Conservation (phyloP, 2,329 filamentous ascomycete genomes). For the Cercospora sp. region DNA sequence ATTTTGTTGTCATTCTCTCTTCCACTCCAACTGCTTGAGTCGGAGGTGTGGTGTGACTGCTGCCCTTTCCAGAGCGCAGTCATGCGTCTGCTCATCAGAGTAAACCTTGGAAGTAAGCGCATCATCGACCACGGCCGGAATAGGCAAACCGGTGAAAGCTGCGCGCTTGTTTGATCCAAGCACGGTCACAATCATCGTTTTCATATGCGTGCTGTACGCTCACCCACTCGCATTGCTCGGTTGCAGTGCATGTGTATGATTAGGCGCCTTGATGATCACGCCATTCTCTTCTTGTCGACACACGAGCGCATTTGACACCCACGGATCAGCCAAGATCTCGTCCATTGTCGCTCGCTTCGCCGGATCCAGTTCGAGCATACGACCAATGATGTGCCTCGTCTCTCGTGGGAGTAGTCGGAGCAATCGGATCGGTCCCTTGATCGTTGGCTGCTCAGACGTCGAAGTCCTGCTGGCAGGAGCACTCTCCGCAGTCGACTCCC, state of each 20-base stretch:
- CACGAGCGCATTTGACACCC: slow-evolving; percentile 82
- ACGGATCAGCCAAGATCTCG: slow-evolving; percentile 83
- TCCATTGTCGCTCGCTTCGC: slow-evolving; percentile 78
- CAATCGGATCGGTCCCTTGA: slow-evolving; percentile 89
- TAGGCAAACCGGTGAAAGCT: not conserved
- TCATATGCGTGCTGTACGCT: slow-evolving; percentile 14
- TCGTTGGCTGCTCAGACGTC: slow-evolving; percentile 54
- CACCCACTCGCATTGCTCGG: slow-evolving; percentile 35
- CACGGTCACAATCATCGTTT: not conserved
- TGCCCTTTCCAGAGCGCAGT: not conserved
- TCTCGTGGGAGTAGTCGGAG: slow-evolving; percentile 84
- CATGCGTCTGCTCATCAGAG: not conserved
- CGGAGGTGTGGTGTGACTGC: not conserved
- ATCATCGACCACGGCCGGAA: not conserved
- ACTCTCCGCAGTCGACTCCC: slow-evolving; percentile 44
- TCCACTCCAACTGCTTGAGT: not conserved
- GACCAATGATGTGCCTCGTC: slow-evolving; percentile 81
- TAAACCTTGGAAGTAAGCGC: not conserved
- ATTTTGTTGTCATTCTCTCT: not conserved
- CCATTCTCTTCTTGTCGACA: slow-evolving; percentile 78
- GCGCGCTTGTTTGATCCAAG: not conserved
- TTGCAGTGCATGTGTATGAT: slow-evolving; percentile 76
- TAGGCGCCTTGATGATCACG: slow-evolving; percentile 67
- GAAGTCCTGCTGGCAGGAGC: slow-evolving; percentile 42
- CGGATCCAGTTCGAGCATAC: slow-evolving; percentile 89